Percentiles rank a stretch among this genome's conserved stretches.
These are phyloP conservation scores for Laburnicola sp. DNA, from an alignment of 2,329 filamentous ascomycete genomes.

Conservation along the genomic window DNA sequence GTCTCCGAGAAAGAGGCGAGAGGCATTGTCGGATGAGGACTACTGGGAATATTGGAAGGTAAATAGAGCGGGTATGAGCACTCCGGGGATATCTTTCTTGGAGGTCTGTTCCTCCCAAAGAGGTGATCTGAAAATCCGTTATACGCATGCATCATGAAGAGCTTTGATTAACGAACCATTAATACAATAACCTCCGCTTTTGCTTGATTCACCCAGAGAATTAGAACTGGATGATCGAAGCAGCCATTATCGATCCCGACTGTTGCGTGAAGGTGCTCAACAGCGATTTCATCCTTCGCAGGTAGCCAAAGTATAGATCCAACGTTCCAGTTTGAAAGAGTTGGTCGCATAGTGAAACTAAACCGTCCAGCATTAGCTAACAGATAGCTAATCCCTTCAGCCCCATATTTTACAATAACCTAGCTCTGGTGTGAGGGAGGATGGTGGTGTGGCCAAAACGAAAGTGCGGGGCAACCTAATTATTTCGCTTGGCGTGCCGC, in stretches of 20 bases:
- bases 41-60: conserved; percentile 11
- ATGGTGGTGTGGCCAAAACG: no score
- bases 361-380: no score
- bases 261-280: background rate
- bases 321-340: background rate
- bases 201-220: background rate
- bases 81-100: background rate
- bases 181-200: background rate
- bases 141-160: background rate
- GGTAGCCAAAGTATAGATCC: conserved; percentile 7
- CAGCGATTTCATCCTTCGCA: background rate
- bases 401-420: no score
- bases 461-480: no score
- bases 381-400: no score
- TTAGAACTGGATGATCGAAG: conserved; percentile 8
- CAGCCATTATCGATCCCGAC: conserved; percentile 1
- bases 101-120: conserved; percentile 3
- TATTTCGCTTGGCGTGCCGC: no score
- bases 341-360: no score
- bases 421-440: no score
- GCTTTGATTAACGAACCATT: background rate
- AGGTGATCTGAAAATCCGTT: conserved; percentile 3
- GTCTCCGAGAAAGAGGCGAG: conserved; percentile 6
- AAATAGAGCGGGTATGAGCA: background rate
- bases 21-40: conserved; percentile 6